Conservation (phyloP, 1,284 basidiomycete species). For the Puccinia coronata region DNA sequence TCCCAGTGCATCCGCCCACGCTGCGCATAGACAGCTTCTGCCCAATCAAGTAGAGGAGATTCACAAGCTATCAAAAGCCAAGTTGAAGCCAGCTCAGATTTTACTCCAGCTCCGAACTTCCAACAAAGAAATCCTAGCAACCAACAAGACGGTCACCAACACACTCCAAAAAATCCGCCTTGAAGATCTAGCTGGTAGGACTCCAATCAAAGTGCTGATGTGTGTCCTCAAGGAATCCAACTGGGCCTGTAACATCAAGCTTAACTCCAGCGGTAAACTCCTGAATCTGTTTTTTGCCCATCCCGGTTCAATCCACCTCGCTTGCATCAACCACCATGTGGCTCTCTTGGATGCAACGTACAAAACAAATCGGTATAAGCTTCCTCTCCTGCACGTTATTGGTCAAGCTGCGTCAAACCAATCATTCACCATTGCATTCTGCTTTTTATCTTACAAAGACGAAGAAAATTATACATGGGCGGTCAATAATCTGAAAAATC, state of each 20-base stretch:
- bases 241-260: background rate
- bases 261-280: background rate
- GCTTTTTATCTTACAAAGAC: background rate
- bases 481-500: background rate
- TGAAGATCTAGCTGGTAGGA: too few relatives aligned
- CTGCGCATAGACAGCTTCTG: background rate
- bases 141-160: too few relatives aligned
- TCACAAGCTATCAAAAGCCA: too few relatives aligned
- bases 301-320: background rate
- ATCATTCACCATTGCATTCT: background rate
- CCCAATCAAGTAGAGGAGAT: background rate
- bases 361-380: too few relatives aligned
- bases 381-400: background rate
- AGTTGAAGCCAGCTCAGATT: too few relatives aligned
- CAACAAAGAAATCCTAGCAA: background rate
- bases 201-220: too few relatives aligned
- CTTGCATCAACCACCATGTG: conserved; percentile 3
- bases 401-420: background rate
- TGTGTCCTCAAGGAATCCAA: conserved; percentile 4
- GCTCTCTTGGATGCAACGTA: background rate
- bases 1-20: background rate
- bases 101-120: background rate
- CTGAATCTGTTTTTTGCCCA: too few relatives aligned
- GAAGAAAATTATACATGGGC: background rate
- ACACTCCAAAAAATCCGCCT: too few relatives aligned